Conservation (phyloP, 352 stramenopile genomes). For the Globisporangium yorkense region DNA sequence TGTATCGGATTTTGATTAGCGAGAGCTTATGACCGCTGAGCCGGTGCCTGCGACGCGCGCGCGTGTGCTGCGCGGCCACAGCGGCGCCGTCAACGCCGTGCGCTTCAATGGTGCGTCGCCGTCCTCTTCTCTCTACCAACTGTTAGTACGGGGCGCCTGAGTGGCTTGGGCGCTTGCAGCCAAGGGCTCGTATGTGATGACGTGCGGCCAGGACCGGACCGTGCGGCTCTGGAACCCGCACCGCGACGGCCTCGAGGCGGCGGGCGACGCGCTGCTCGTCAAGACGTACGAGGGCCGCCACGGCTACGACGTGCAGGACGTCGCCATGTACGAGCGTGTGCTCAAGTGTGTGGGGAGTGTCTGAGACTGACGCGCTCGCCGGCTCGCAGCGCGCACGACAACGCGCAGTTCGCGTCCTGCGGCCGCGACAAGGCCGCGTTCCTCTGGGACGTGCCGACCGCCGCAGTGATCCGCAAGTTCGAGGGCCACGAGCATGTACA, state of each 20-base stretch:
- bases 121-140: neutral
- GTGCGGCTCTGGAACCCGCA: constrained; percentile 88
- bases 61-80: constrained; percentile 61
- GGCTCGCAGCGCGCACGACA: constrained; percentile 64
- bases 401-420: constrained; percentile 83
- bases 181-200: constrained; percentile 89
- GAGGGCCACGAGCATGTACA: constrained; percentile 76
- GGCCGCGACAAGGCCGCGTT: constrained; percentile 84
- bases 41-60: constrained; percentile 27
- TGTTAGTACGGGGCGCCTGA: too few relatives aligned
- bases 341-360: neutral
- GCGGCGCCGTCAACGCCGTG: constrained; percentile 66
- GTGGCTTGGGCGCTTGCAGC: constrained; percentile 18
- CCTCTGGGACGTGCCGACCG: constrained; percentile 86
- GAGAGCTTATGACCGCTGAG: neutral
- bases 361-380: neutral
- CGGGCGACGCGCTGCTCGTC: constrained; percentile 63
- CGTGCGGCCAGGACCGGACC: constrained; percentile 81
- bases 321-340: constrained; percentile 62
- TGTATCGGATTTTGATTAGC: neutral
- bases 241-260: constrained; percentile 49
- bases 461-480: constrained; percentile 84
- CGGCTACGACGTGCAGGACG: constrained; percentile 86
- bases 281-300: constrained; percentile 85
- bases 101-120: constrained; percentile 65